phyloP scores from a whole-genome alignment of 495 filamentous ascomycete species.

The Tuber borchii region DNA sequence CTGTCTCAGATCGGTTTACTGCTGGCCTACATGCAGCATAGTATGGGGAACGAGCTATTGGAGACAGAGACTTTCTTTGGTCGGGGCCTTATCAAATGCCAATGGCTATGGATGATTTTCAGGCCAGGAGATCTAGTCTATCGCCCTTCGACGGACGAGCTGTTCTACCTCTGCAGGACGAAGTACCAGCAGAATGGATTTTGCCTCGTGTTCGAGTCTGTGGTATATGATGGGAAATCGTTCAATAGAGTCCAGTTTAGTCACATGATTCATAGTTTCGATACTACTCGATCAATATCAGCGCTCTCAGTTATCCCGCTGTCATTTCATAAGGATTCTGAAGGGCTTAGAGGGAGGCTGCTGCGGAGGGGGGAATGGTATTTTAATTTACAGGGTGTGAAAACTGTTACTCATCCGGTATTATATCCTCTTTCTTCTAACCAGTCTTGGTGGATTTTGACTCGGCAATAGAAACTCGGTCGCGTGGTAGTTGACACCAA shows the following conservation, averaged over 20 bases:
- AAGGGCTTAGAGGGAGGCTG: not conserved
- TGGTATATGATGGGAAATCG: slow-evolving; percentile 15
- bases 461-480: not conserved
- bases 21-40: not conserved
- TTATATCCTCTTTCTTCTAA: not conserved
- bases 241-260: not conserved
- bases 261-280: not conserved
- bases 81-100: slow-evolving; percentile 29
- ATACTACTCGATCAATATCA: not conserved
- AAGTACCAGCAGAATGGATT: slow-evolving; percentile 36
- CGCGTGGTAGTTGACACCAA: not conserved
- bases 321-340: not conserved
- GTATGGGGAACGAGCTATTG: not conserved
- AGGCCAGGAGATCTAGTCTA: slow-evolving; percentile 37
- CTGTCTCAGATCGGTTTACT: not conserved
- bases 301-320: not conserved
- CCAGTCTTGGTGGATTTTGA: not conserved
- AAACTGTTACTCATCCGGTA: not conserved
- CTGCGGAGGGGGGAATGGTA: not conserved
- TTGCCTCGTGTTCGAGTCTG: slow-evolving; percentile 38
- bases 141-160: not conserved
- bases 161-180: not conserved
- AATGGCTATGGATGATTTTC: slow-evolving; percentile 36
- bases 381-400: not conserved
- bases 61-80: not conserved